These are phyloP conservation scores for Suhomyces guaymorum DNA, from an alignment of 1,139 yeast genomes.

Conservation along the genomic window DNA sequence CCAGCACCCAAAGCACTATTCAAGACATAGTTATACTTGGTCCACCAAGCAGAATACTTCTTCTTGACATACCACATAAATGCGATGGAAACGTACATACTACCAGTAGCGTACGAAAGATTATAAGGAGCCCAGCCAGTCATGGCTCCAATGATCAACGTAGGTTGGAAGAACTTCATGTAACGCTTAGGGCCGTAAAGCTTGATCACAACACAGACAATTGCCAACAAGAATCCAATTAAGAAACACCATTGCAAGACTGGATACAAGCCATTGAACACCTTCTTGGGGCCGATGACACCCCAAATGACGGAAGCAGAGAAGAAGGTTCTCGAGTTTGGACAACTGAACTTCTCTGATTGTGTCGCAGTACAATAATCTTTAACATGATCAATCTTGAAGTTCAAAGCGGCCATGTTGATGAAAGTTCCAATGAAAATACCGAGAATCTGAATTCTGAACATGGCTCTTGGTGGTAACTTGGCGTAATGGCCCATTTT, in stretches of 20 bases:
- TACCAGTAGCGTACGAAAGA: conserved; percentile 20
- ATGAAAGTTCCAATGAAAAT: conserved; percentile 46
- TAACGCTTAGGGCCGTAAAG: conserved; percentile 19
- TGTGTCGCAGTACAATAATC: conserved; percentile 50
- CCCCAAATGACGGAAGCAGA: conserved; percentile 68
- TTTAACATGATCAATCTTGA: conserved; percentile 47
- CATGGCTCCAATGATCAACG: conserved; percentile 21
- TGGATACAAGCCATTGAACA: conserved; percentile 51
- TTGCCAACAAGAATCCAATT: conserved; percentile 47
- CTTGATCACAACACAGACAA: conserved; percentile 31
- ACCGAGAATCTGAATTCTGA: conserved; percentile 57
- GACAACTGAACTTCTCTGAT: conserved; percentile 48
- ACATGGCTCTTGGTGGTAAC: conserved; percentile 61
- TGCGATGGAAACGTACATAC: conserved; percentile 17
- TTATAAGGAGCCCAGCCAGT: conserved; percentile 21
- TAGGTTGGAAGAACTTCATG: conserved; percentile 21
- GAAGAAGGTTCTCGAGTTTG: conserved; percentile 47
- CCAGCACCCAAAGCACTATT: conserved; percentile 14
- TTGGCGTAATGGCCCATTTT: conserved; percentile 42
- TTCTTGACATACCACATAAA: conserved; percentile 21
- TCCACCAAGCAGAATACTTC: conserved; percentile 21
- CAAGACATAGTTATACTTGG: conserved; percentile 21
- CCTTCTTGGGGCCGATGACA: conserved; percentile 57
- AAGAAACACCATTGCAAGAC: conserved; percentile 52
- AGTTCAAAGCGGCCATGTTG: conserved; percentile 53